phyloP scores from a whole-genome alignment of 2,329 filamentous ascomycete species.

The Aspergillus japonicus region DNA sequence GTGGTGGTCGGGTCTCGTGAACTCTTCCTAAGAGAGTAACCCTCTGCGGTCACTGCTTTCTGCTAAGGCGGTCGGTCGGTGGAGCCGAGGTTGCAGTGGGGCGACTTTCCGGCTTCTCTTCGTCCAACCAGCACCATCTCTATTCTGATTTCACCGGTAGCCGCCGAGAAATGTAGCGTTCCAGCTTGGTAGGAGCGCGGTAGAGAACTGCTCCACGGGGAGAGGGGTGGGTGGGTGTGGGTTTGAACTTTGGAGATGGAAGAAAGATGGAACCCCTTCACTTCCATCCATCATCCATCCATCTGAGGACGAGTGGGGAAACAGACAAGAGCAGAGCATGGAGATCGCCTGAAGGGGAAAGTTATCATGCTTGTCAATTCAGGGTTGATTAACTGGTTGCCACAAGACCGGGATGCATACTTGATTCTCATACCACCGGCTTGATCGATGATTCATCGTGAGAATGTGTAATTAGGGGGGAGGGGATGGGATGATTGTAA shows the following conservation, averaged over 20 bases:
- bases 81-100: conserved; percentile 9
- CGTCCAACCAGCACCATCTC: conserved; percentile 12
- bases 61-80: neutral
- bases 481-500: conserved; percentile 9
- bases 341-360: conserved; percentile 20
- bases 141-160: conserved; percentile 12
- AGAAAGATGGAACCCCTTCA: neutral
- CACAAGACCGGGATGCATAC: conserved; percentile 9
- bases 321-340: conserved; percentile 4
- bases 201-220: neutral
- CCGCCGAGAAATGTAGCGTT: neutral
- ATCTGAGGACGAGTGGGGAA: conserved; percentile 4
- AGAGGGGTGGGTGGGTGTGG: neutral
- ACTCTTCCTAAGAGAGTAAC: conserved; percentile 20
- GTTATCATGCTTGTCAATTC: conserved; percentile 10
- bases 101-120: conserved; percentile 2
- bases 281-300: neutral
- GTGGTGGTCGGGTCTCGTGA: conserved; percentile 14
- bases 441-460: conserved; percentile 2
- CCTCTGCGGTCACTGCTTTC: neutral
- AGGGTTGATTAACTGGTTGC: conserved; percentile 6
- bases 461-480: neutral
- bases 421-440: neutral
- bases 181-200: neutral
- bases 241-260: neutral